These are phyloP conservation scores for Thymus mandschuricus DNA, from an alignment of 257 asterid genomes.

Conservation along the genomic window DNA sequence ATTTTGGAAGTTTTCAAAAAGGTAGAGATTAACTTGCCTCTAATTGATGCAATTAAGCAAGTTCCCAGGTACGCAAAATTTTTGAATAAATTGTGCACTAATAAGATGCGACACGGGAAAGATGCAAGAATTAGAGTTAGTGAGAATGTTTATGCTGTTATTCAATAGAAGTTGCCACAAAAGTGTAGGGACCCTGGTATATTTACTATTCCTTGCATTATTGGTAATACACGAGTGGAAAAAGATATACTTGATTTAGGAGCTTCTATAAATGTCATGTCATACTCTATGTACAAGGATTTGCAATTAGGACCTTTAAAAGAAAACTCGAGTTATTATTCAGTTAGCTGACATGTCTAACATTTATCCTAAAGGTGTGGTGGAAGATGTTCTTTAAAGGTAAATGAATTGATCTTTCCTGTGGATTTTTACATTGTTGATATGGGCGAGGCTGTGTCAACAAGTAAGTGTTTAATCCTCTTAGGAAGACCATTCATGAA, in stretches of 20 bases:
- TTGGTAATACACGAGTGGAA: neutral
- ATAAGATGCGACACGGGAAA: neutral
- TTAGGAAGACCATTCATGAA: slow-evolving; percentile 3
- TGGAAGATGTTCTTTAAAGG: neutral
- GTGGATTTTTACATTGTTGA: neutral
- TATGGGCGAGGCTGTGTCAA: neutral
- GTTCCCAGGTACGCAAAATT: neutral
- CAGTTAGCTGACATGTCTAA: neutral
- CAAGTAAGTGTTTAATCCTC: neutral
- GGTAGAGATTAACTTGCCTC: neutral
- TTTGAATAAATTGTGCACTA: neutral
- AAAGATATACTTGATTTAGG: neutral
- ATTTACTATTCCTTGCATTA: neutral
- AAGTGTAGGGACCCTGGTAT: neutral
- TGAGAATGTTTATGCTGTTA: neutral
- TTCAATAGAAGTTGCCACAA: neutral
- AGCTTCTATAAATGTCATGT: neutral
- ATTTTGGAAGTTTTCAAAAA: neutral
- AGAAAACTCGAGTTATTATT: neutral
- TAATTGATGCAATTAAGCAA: neutral
- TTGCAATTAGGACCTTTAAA: neutral
- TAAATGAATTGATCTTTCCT: neutral
- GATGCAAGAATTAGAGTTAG: neutral
- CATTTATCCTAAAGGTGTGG: neutral
- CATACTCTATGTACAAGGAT: neutral